Evolutionary conservation across 2,329 filamentous ascomycete species (phyloP), one percentile per base, ranked within the genome.

Genomic region (Parastagonospora avenae): DNA sequence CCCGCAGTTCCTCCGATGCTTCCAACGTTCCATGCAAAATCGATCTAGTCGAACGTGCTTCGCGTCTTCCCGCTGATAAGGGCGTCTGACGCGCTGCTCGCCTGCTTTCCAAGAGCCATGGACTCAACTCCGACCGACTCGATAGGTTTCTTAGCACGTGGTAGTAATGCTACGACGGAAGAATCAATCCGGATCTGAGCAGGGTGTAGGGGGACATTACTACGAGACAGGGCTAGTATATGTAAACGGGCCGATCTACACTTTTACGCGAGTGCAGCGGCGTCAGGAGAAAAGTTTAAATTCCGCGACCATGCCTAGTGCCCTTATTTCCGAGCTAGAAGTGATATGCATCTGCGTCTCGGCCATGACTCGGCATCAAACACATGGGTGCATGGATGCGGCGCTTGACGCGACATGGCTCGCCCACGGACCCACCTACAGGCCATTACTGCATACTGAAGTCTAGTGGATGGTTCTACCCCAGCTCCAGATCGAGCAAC

Each of bases 401-500:
- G 57, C 59, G 59, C 60, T 62, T 62, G 57, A 64, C 55, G 59
- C 62, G 57, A 61, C 24, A 37, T 19, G 40, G 40, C 29, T 32
- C 11, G 39, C 46, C n/a, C 30, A 31, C 9, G 32, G 32, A 16
- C 46, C 51, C 48, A 48, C 53, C 54, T 49, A 50, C 52, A 50
- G 37, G 11, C 52, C 42, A 59, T 50, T 48, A 51, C 42, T 52
- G 41, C 54, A 56, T 50, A 54, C 56, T 56, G 47, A 54, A 50
- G 49, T 57, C 51, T 55, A 55, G 47, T 43, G 49, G 45, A 47
- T 43, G 53, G 44, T 42, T 57, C 58, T 63, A 65, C 62, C 66
- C 62, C 61, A 60, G 62, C 62, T 65, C 67, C 62, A 62, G 57
- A 68, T 67, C 56, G 58, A 59, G 57, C 50, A 52, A 51, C 50